These are phyloP conservation scores for Xylaria scruposa DNA, from an alignment of 495 filamentous ascomycete genomes.

Conservation along the genomic window DNA sequence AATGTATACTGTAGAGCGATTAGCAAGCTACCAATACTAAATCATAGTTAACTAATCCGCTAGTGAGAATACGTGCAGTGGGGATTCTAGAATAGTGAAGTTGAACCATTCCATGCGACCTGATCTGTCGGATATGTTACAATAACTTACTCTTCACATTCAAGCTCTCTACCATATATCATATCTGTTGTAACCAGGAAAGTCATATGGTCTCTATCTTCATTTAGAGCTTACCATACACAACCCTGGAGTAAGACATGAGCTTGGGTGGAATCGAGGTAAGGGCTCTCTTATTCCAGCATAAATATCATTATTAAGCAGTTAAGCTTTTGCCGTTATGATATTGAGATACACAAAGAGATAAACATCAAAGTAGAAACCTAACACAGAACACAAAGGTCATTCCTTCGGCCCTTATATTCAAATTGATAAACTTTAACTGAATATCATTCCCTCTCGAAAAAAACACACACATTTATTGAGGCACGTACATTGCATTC, in stretches of 20 bases:
- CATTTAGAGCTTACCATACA: not conserved
- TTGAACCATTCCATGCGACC: no score
- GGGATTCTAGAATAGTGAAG: no score
- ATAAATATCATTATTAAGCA: not conserved
- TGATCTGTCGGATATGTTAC: no score
- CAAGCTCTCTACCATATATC: no score
- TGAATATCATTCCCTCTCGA: not conserved
- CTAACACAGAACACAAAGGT: not conserved
- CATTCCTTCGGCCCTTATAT: not conserved
- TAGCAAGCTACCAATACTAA: not conserved
- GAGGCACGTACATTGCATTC: no score
- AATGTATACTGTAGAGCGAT: no score
- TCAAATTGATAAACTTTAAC: not conserved
- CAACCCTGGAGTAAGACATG: no score
- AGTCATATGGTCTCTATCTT: not conserved
- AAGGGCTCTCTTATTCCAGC: not conserved
- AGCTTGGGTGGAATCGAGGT: no score
- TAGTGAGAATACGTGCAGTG: not conserved
- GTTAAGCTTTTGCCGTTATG: not conserved
- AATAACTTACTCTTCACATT: no score
- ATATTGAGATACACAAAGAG: not conserved
- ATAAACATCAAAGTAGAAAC: not conserved
- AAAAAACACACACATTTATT: not conserved
- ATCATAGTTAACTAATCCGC: not conserved
- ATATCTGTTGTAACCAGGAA: not conserved